Base-by-base conservation (phyloP, 352 stramenopile genomes). In the Pseudoperonospora humuli region DNA sequence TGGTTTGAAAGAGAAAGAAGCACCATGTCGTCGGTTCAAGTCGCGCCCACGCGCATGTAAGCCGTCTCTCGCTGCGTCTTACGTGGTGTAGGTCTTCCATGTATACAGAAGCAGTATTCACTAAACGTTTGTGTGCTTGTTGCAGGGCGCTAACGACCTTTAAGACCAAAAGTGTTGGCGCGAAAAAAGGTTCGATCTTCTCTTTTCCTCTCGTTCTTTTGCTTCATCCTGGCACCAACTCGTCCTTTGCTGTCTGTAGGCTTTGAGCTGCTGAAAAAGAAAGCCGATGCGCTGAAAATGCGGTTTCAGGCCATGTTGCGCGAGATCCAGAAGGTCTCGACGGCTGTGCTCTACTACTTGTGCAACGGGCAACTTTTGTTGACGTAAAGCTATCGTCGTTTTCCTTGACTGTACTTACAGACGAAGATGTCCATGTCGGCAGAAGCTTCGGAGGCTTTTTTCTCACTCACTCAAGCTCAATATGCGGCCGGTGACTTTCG, bases 251-350 rank as follows among this genome's bases (percentile, higher is more conserved):
- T 45, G 7, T 24, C 20, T 44, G 27, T 49, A 88, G 76, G 76
- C n/a, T 88, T 81, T 64, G 78, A 91, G 44, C 45, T 93, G 37
- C 59, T 94, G 25, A 94, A 94, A 71, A 99, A 99, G 78, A 99
- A 99, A 71, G 95, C 96, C 1, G 96, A 99, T 60, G 96, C 96
- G 7, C 79, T 99, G 17, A 99, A 98, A 80, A 95, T 96, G 53
- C 72, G 90, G n/a, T 95, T 94, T 60, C 78, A 92, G 51, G 66
- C 74, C 39, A 88, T 94, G 69, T 58, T 95, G 29, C 75, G 75
- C 25, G 79, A 92, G 52, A 95, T 92, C 52, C 74, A 92, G 39
- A 86, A 92, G 75, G 74, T 86, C 13, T 33, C 9, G 8, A 2
- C n/a, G 13, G 13, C 2, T 6, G 6, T 11, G 18, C 7, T 29